Conservation (phyloP, 768 basidiomycete genomes). For the Xerocomellus chrysenteron region DNA sequence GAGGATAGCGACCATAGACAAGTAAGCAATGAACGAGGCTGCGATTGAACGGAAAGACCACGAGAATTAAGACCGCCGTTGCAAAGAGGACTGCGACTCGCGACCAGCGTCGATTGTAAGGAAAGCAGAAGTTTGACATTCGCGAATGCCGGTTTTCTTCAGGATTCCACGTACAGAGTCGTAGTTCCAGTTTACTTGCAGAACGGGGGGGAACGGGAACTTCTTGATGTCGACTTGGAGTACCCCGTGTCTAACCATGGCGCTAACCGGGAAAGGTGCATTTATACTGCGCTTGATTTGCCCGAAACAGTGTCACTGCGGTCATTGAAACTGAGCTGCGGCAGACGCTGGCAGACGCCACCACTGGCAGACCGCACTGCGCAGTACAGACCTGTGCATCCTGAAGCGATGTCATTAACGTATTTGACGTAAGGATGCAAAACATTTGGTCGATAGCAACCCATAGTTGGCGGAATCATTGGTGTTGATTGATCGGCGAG, state of each 20-base stretch:
- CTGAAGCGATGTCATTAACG: too few relatives aligned
- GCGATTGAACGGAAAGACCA: slow-evolving; percentile 23
- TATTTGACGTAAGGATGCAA: too few relatives aligned
- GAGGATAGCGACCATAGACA: slow-evolving; percentile 32
- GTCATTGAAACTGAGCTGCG: too few relatives aligned
- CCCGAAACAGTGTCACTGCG: too few relatives aligned
- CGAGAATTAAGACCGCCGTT: slow-evolving; percentile 9
- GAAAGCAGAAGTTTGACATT: slow-evolving; percentile 2
- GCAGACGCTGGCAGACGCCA: too few relatives aligned
- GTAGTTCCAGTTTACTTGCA: background rate
- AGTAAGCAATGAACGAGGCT: slow-evolving; percentile 17
- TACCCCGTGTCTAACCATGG: background rate
- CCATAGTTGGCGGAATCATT: too few relatives aligned
- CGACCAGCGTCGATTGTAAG: slow-evolving; percentile 1
- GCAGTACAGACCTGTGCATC: too few relatives aligned
- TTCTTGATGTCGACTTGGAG: background rate
- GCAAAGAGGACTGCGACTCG: slow-evolving; percentile 6
- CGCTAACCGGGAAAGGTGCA: background rate
- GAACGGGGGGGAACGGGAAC: background rate
- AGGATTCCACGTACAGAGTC: background rate
- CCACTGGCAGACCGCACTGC: too few relatives aligned
- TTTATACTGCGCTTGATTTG: too few relatives aligned
- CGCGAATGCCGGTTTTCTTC: background rate
- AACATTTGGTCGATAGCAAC: too few relatives aligned
- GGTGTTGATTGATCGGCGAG: too few relatives aligned